Evolutionary conservation across 305 asterid genomes (phyloP), one percentile per base, ranked within the genome.

Genomic region (Euphrasia arctica): DNA sequence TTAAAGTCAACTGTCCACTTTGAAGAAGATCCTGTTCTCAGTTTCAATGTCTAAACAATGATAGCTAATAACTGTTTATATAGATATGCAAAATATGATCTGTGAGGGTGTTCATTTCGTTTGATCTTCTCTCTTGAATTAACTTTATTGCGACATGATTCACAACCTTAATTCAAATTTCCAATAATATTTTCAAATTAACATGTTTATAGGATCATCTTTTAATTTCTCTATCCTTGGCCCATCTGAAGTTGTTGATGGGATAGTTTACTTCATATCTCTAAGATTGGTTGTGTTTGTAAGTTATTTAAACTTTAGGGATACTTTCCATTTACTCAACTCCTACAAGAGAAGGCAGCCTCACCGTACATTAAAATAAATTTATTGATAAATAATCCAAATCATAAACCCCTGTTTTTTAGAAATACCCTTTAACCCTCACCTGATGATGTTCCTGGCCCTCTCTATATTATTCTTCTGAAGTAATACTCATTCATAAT

Each of bases 1-100:
- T 78, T 66, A 45, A 39, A 75, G 71, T 73, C 58, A 58, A 69
- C 43, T 58, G 64, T 75, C 58, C 64, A 56, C 54, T 9, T 54
- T 51, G 54, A 60, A 58, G 58, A 63, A n/a, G 47, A 25, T 15
- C 14, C 4, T 12, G 51, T 45, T 45, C 51, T 45, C 51, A 45
- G 13, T 45, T 45, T 13, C 14, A 45, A 45, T 45, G 4, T 45
- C 51, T 45, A 45, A 10, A 45, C 3, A 45, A 15, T 45, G 51
- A 45, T 9, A 45, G 48, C 13, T 45, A 45, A 12, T 45, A 45
- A 10, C 51, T 45, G 51, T 1, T 9, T 12, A 45, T 42, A 3
- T 42, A 13, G 2, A 45, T 5, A 14, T 45, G 51, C n/a, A 45
- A 45, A 43, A 43, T 43, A 43, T 43, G 51, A 34, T 6, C 9